phyloP scores from a whole-genome alignment of 768 basidiomycete genomes.

The Pisolithus orientalis region DNA sequence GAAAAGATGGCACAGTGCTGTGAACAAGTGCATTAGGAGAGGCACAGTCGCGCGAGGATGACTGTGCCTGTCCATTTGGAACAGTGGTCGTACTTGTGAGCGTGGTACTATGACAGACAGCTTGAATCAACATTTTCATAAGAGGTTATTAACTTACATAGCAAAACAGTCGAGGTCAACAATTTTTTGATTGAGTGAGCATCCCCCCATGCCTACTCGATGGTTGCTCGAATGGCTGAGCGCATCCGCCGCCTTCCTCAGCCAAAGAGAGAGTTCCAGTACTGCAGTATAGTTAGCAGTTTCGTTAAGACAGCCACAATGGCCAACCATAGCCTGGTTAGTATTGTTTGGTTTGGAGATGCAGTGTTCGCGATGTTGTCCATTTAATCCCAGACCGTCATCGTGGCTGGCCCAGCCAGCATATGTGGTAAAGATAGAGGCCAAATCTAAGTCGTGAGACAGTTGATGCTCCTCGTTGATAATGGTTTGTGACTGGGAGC shows the following conservation, averaged over 20 bases:
- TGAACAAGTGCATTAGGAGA: slow-evolving; percentile 1
- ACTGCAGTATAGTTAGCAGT: slow-evolving; percentile 48
- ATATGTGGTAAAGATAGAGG: slow-evolving; percentile 36
- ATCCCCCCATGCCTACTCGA: slow-evolving; percentile 19
- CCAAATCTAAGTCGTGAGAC: slow-evolving; percentile 35
- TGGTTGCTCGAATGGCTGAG: slow-evolving; percentile 44
- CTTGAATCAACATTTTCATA: slow-evolving; percentile 6
- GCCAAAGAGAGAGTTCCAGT: slow-evolving; percentile 58
- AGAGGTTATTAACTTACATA: slow-evolving; percentile 34
- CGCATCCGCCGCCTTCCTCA: slow-evolving; percentile 54
- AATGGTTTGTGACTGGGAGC: slow-evolving; percentile 27
- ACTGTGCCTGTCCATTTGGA: slow-evolving; percentile 18
- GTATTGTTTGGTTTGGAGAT: slow-evolving; percentile 10
- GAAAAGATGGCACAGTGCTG: slow-evolving; percentile 5
- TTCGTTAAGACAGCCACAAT: slow-evolving; percentile 58
- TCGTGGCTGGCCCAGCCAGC: slow-evolving; percentile 15
- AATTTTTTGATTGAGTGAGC: slow-evolving; percentile 39
- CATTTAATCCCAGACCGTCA: slow-evolving; percentile 4
- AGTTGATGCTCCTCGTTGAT: slow-evolving; percentile 18
- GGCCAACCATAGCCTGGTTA: slow-evolving; percentile 22
- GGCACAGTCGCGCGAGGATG: slow-evolving; percentile 11
- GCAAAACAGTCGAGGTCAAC: slow-evolving; percentile 45
- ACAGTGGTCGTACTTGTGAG: slow-evolving; percentile 31
- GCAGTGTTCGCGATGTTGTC: slow-evolving; percentile 5
- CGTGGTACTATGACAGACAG: slow-evolving; percentile 28